Percentiles rank a stretch among this genome's conserved stretches.
These are phyloP conservation scores for Spergularia azorica DNA, from an alignment of 179 eudicot genomes.

Conservation along the genomic window DNA sequence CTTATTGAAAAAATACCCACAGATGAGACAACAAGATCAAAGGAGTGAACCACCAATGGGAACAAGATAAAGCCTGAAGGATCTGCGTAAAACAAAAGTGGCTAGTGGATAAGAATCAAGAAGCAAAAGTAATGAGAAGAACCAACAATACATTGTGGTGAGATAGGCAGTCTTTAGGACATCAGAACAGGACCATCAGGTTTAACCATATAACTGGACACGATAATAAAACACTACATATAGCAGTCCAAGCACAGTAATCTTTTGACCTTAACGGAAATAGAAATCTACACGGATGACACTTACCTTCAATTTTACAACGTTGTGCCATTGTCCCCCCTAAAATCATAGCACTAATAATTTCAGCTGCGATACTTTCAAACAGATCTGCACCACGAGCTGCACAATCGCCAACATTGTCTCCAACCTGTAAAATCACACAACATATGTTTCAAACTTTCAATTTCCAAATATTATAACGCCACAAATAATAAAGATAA, in stretches of 20 bases:
- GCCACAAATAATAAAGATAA: neutral
- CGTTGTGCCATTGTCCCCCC: constrained; percentile 98
- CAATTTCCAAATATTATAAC: neutral
- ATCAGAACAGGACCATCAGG: neutral
- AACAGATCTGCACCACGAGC: constrained; percentile 99
- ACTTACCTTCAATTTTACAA: constrained; percentile 92
- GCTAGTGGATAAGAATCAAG: constrained; percentile 15
- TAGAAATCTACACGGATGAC: neutral
- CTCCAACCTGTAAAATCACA: constrained; percentile 79
- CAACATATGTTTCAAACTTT: constrained; percentile 1
- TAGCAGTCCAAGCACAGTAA: too few relatives aligned
- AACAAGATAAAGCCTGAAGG: constrained; percentile 98
- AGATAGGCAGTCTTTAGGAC: neutral
- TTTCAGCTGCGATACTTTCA: constrained; percentile 99
- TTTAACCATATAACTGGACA: neutral
- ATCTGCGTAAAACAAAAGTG: constrained; percentile 57
- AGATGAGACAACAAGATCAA: constrained; percentile 91
- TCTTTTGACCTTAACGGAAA: neutral
- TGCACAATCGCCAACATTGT: constrained; percentile 99
- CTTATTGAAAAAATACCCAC: constrained; percentile 93
- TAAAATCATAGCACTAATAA: constrained; percentile 98
- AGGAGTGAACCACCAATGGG: constrained; percentile 97
- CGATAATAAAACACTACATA: neutral
- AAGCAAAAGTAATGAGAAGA: neutral
- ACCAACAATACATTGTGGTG: constrained; percentile 6